Percentiles rank a stretch among this genome's conserved stretches.
phyloP scores from a whole-genome alignment of 1,284 basidiomycete species.

The Cryptococcus deneoformans region DNA sequence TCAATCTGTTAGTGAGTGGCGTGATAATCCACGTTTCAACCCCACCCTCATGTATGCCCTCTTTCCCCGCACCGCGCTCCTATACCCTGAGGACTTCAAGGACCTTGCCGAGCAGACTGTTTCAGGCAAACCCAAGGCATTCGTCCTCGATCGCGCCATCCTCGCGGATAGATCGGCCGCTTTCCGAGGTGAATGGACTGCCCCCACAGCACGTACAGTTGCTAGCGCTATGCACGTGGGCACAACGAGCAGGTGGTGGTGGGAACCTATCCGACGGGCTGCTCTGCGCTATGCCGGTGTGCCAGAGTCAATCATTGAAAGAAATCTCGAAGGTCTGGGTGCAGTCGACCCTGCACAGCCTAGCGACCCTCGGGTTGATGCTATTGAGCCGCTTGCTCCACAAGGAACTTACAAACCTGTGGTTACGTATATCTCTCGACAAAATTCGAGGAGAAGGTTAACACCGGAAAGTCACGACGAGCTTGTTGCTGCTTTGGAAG shows the following conservation, averaged over 20 bases:
- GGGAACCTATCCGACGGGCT: slow-evolving; percentile 62
- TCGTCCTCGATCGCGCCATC: slow-evolving; percentile 52
- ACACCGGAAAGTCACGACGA: slow-evolving; percentile 59
- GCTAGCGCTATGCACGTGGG: slow-evolving; percentile 49
- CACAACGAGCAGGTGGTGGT: slow-evolving; percentile 58
- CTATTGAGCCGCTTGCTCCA: slow-evolving; percentile 22
- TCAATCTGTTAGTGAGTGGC: slow-evolving; percentile 41
- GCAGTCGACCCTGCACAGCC: slow-evolving; percentile 34
- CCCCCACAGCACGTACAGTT: slow-evolving; percentile 63
- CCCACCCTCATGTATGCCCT: slow-evolving; percentile 41
- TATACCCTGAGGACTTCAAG: slow-evolving; percentile 65
- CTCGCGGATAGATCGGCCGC: slow-evolving; percentile 71
- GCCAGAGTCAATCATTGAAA: slow-evolving; percentile 40
- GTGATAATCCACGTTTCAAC: slow-evolving; percentile 48
- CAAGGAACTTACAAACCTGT: slow-evolving; percentile 53
- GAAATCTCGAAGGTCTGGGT: slow-evolving; percentile 46
- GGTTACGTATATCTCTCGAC: slow-evolving; percentile 72
- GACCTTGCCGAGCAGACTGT: slow-evolving; percentile 53
- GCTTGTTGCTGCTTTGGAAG: slow-evolving; percentile 59
- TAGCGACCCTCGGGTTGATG: slow-evolving; percentile 40
- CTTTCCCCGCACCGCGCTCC: slow-evolving; percentile 55
- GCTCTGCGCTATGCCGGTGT: slow-evolving; percentile 64
- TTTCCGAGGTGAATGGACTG: slow-evolving; percentile 63
- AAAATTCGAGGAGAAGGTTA: slow-evolving; percentile 59
- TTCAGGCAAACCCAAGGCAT: slow-evolving; percentile 44